phyloP scores from a whole-genome alignment of 148 eudicot genomes.

The Chenopodium formosanum region DNA sequence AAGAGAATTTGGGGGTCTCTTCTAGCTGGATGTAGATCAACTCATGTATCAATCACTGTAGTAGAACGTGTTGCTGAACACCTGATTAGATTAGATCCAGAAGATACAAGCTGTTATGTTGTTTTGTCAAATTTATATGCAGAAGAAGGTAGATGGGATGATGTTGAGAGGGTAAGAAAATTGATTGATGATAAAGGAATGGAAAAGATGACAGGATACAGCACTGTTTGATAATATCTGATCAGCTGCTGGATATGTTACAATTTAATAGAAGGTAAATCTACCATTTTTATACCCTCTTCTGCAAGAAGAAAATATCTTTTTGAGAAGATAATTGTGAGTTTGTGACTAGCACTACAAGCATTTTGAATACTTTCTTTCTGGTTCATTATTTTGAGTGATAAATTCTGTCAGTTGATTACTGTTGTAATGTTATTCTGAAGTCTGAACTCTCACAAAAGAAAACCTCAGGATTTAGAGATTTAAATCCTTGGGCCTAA shows the following conservation, averaged over 20 bases:
- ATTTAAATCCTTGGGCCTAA: neutral
- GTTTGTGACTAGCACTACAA: neutral
- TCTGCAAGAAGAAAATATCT: neutral
- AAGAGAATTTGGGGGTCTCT: conserved; percentile 70
- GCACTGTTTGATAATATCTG: conserved; percentile 34
- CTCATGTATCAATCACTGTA: conserved; percentile 37
- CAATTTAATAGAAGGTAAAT: conserved; percentile 15
- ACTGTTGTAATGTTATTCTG: neutral
- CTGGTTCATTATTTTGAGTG: neutral
- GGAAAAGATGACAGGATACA: conserved; percentile 51
- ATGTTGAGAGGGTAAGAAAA: conserved; percentile 49
- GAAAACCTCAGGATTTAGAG: neutral
- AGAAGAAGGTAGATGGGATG: conserved; percentile 67
- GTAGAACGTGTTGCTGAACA: conserved; percentile 50
- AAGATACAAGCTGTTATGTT: conserved; percentile 50
- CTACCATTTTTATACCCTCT: neutral
- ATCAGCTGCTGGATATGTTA: neutral
- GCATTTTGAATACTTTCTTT: neutral
- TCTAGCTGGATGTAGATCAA: conserved; percentile 67
- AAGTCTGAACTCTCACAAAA: neutral
- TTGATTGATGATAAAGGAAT: conserved; percentile 36
- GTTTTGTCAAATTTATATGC: conserved; percentile 63
- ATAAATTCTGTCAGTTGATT: neutral
- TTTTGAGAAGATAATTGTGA: neutral
- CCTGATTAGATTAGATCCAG: conserved; percentile 51